Evolutionary conservation across 2,329 filamentous ascomycete species (phyloP), one percentile per base, ranked within the genome.

Genomic region (Aspergillus awamori): DNA sequence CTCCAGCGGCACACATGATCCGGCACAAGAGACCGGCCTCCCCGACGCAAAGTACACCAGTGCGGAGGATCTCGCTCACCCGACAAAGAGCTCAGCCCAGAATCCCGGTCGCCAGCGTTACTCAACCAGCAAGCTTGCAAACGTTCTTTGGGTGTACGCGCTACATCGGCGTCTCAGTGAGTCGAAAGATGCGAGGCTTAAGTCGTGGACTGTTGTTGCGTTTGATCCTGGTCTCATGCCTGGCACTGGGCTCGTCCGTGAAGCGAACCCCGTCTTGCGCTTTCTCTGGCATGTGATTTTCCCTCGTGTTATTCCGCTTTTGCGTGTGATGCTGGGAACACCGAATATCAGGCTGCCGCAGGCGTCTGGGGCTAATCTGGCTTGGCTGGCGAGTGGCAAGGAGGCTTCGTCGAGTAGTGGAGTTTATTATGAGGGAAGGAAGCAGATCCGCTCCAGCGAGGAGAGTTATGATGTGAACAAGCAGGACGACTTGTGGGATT

Each of bases 401-500:
- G 76, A 78, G 11, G 0, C 0, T 11, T 36, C 2, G 11, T 36
- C 5, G 33, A 70, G 72, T 1, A 78, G 69, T 57, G 81, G 77
- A 0, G 71, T 70, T 47, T 84, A 84, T 66, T 83, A 76, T 69
- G 79, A 84, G 65, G 79, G 74, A 0, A 63, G 53, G 45, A 76
- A 74, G 63, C 65, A 75, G 62, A 79, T 80, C 15, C 67, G 70
- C 60, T 79, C 75, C 8, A 82, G 81, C 63, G 68, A 69, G 20
- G 77, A 74, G 43, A 84, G 80, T 63, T 79, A 81, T 61, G 73
- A 79, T 53, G 70, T 75, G 67, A 64, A 57, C 24, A 81, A 82
- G 66, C 82, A 84, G 67, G 78, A 84, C 15, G 80, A 83, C 63
- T 62, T 83, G 33, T 83, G 80, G 80, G 57, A 70, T 24, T 84